Evolutionary conservation across 2,329 filamentous ascomycete genomes (phyloP).

Genomic region (Venturia oleaginea): DNA sequence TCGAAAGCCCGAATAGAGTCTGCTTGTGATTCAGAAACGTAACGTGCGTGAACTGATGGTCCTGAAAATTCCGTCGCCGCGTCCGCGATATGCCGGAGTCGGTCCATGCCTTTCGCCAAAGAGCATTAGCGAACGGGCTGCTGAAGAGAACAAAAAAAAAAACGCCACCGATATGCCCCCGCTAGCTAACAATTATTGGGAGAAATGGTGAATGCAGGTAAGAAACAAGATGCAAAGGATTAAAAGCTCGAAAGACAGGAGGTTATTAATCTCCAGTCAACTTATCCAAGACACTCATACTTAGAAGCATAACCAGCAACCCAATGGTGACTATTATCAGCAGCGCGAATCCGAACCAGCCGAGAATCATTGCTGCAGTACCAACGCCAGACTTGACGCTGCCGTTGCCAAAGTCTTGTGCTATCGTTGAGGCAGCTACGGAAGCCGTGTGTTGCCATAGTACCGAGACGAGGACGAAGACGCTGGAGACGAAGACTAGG

Average conservation of each 20-base stretch:
- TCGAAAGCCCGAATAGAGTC: neutral
- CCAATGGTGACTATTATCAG: conserved; percentile 95
- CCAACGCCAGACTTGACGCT: conserved; percentile 80
- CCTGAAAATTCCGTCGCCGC: neutral
- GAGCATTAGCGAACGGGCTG: neutral
- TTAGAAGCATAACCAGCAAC: conserved; percentile 90
- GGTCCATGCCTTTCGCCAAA: conserved; percentile 3
- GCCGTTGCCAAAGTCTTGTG: conserved; percentile 86
- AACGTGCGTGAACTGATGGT: neutral
- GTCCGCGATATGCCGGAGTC: neutral
- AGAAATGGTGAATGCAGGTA: neutral
- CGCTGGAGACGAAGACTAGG: conserved; percentile 68
- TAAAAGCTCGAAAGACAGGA: neutral
- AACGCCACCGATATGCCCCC: neutral
- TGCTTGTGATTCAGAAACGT: neutral
- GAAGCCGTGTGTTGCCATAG: conserved; percentile 95
- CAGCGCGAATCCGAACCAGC: conserved; percentile 92
- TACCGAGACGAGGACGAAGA: conserved; percentile 58
- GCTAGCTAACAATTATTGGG: neutral
- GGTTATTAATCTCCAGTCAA: conserved; percentile 29
- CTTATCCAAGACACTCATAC: conserved; percentile 69
- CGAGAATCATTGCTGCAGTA: conserved; percentile 91
- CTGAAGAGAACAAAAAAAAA: neutral
- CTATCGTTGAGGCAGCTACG: conserved; percentile 86
- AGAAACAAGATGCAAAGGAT: neutral